phyloP scores from a whole-genome alignment of 345 rosid species.

The Syzygium aromaticum region DNA sequence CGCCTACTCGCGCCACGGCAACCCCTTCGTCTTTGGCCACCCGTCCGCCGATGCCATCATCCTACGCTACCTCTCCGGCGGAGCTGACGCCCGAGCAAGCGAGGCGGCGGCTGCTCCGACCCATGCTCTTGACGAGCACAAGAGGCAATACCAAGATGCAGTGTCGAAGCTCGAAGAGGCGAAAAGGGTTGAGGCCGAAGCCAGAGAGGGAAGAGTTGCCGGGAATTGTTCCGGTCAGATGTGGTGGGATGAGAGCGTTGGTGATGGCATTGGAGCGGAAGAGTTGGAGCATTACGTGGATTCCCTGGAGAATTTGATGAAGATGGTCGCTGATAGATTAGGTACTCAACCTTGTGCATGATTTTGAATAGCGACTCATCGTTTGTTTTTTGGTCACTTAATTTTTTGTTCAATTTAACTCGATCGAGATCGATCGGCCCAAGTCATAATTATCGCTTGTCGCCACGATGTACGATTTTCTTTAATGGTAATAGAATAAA shows the following conservation, averaged over 20 bases:
- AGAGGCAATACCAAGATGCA: not conserved
- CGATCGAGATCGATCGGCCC: not conserved
- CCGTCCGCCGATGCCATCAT: not conserved
- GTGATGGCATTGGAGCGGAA: not conserved
- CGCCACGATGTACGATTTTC: not conserved
- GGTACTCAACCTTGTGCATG: not conserved
- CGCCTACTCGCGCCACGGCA: not conserved
- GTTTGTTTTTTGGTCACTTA: not conserved
- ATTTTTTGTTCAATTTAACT: not conserved
- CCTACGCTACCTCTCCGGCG: not conserved
- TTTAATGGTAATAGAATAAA: not conserved
- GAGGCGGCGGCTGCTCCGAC: not conserved
- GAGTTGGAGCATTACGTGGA: not conserved
- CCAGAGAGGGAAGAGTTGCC: not conserved
- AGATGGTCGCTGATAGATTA: not conserved
- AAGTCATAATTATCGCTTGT: not conserved
- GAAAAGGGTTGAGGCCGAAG: not conserved
- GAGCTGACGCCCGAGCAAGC: accelerated
- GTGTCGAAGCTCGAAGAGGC: not conserved
- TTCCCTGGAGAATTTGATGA: not conserved
- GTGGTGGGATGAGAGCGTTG: not conserved
- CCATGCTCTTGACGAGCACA: not conserved
- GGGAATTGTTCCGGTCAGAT: not conserved
- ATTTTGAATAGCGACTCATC: not conserved
- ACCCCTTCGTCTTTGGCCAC: not conserved